Base-by-base conservation (phyloP, 305 asterid species). In the Fraxinus xanthoxyloides region DNA sequence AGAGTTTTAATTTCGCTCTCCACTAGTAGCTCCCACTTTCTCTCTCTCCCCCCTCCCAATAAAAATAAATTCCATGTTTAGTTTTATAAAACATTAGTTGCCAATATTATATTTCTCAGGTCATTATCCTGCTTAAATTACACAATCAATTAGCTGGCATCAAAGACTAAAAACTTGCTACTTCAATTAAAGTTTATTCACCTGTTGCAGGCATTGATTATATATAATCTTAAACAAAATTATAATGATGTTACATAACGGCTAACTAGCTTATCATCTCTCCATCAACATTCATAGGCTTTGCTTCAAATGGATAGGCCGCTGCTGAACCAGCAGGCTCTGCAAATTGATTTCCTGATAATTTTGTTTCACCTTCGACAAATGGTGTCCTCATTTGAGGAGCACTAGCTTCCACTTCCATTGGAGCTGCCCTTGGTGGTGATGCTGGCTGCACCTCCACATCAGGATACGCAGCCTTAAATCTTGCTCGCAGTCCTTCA, bases 361-460 rank as follows among this genome's bases (percentile, higher is more conserved):
- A 67, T 77, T 88, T 90, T 34, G 73, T 12, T 81, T 89, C 93
- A 19, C 82, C 91, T 81, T 80, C 91, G 3, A 73, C 86, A 73
- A 88, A 82, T 54, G 91, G 78, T 59, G 76, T 89, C 81, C 90
- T 85, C 2, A 77, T 46, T 77, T 89, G 90, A 76, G 89, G 84
- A 80, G 91, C 83, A 32, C 43, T 82, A 2, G 88, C 79, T 75
- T 95, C 98, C 40, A 92, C 90, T 70, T 95, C 99, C 97, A 93
- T 93, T 38, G 92, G 87, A 24, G 90, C 83, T 17, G 93, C 38
- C 85, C 99, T 91, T 1, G 98, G 98, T 4, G 98, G 99, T 13
- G 98, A 96, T 70, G 94, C 34, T 3, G 99, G 99, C 89, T 96
- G 98, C 87, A 96, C 99, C 77, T 91, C 98, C 70, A 96, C 98